These are phyloP conservation scores for Microcos paniculata DNA, from an alignment of 345 rosid genomes.

Conservation along the genomic window DNA sequence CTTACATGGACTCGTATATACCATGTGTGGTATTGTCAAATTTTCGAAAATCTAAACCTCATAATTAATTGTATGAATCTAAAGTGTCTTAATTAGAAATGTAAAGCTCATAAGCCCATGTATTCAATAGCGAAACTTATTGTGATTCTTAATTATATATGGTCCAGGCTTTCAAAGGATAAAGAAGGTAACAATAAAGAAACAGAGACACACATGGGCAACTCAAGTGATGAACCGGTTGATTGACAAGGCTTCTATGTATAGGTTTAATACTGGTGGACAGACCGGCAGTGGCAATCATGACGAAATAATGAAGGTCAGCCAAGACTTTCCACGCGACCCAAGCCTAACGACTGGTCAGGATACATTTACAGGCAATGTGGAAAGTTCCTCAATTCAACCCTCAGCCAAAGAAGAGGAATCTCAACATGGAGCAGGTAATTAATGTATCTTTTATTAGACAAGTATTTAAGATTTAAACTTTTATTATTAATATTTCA, in stretches of 20 bases:
- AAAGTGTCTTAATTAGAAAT: neutral
- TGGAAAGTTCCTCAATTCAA: too few species aligned
- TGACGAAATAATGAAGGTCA: neutral
- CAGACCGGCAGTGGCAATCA: constrained; percentile 10
- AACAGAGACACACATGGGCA: constrained; percentile 42
- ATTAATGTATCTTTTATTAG: neutral
- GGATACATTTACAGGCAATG: neutral
- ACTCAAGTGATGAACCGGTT: constrained; percentile 38
- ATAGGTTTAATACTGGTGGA: constrained; percentile 21
- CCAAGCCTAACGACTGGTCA: neutral
- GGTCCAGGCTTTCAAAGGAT: constrained; percentile 31
- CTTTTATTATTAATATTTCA: too few species aligned
- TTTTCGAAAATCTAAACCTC: too few species aligned
- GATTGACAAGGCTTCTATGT: neutral
- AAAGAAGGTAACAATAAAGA: constrained; percentile 29
- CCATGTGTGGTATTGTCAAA: too few species aligned
- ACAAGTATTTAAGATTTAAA: neutral
- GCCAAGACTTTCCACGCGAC: neutral
- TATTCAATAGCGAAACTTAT: too few species aligned
- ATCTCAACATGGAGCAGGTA: neutral
- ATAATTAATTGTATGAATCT: neutral
- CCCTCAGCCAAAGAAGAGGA: too few species aligned
- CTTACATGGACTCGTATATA: too few species aligned
- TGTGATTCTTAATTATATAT: too few species aligned
- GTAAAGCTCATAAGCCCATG: too few species aligned